Evolutionary conservation across 129 eudicot species (phyloP).

Genomic region (Solidago caesia): DNA sequence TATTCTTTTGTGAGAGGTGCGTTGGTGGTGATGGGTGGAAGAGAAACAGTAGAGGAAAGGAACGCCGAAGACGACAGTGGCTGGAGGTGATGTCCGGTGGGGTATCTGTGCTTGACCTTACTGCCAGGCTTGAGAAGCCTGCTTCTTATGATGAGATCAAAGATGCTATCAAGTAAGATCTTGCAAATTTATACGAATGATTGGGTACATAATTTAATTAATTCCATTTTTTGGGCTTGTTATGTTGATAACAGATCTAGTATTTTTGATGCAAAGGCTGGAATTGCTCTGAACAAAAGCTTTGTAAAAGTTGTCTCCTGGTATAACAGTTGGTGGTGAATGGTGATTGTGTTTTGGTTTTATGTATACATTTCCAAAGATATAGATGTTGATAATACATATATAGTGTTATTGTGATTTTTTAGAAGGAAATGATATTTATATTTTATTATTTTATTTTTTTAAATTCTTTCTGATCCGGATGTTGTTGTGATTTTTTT

Average conservation of each 20-base stretch:
- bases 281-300: slow-evolving; percentile 69
- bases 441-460: too few relatives aligned
- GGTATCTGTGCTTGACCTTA: slow-evolving; percentile 87
- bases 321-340: slow-evolving; percentile 88
- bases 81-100: slow-evolving; percentile 32
- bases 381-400: too few relatives aligned
- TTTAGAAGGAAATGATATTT: too few relatives aligned
- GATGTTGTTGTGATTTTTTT: too few relatives aligned
- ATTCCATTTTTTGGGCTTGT: neutral
- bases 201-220: neutral
- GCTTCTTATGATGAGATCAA: slow-evolving; percentile 80
- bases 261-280: slow-evolving; percentile 81
- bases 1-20: too few relatives aligned
- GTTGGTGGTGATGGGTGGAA: too few relatives aligned
- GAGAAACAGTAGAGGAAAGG: too few relatives aligned
- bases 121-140: slow-evolving; percentile 74
- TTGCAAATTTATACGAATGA: neutral
- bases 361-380: too few relatives aligned
- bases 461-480: too few relatives aligned
- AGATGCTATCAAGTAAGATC: slow-evolving; percentile 69
- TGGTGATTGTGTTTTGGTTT: too few relatives aligned
- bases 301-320: slow-evolving; percentile 86
- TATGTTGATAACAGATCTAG: slow-evolving; percentile 51
- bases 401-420: too few relatives aligned
- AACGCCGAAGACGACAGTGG: too few relatives aligned